Evolutionary conservation across 805 yeast genomes (phyloP).

Genomic region (Saturnispora hagleri): DNA sequence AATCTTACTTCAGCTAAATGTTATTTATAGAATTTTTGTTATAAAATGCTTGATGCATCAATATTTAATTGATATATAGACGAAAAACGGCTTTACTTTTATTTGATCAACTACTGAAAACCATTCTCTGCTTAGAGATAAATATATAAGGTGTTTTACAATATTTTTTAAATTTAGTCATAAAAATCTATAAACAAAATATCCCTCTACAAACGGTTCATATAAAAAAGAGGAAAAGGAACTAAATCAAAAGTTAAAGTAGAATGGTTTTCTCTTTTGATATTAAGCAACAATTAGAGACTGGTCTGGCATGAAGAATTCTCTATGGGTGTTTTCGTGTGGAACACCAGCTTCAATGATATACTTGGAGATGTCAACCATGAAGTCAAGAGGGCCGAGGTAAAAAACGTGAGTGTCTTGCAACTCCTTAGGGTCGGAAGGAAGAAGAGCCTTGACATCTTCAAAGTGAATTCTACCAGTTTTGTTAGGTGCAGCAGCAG

Average conservation of each 20-base stretch:
- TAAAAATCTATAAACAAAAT: neutral
- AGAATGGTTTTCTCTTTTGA: neutral
- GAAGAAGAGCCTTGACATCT: neutral
- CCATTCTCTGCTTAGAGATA: neutral
- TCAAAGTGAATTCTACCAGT: neutral
- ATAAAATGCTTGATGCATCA: neutral
- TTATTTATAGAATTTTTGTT: neutral
- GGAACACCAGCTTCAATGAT: neutral
- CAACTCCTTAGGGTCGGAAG: neutral
- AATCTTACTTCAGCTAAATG: conserved; percentile 15
- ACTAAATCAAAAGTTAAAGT: neutral
- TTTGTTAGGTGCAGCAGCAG: neutral
- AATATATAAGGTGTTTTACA: neutral
- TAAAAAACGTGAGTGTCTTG: neutral
- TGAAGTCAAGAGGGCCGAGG: neutral
- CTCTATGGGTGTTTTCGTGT: neutral
- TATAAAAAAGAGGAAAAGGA: neutral
- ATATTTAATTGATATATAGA: neutral
- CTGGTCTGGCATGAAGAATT: neutral
- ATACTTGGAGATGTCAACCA: neutral
- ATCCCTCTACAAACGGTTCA: neutral
- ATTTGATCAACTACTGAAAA: neutral
- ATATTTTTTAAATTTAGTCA: neutral
- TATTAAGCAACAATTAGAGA: neutral
- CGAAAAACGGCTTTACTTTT: neutral